A percentile compares a stretch with the other conserved stretches of the same genome.
phyloP scores from a whole-genome alignment of 345 rosid genomes.

The Camelina hispida region DNA sequence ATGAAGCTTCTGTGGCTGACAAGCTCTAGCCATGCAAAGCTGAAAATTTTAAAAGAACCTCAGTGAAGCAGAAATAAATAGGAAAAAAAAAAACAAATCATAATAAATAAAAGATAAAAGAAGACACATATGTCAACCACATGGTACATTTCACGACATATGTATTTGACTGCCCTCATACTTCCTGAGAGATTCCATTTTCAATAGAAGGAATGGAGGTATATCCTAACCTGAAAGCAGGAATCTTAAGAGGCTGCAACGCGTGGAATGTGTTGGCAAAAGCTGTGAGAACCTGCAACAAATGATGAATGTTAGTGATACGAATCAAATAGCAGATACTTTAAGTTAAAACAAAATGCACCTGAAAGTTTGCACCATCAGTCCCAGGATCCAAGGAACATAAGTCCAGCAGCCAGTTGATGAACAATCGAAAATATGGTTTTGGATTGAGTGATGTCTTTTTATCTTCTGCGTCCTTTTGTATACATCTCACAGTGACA shows the following conservation, averaged over 20 bases:
- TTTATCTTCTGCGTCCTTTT: conserved; percentile 87
- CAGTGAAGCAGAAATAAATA: conserved; percentile 12
- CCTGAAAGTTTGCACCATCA: conserved; percentile 85
- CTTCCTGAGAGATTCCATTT: conserved; percentile 5
- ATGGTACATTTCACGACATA: background rate
- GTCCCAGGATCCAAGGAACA: conserved; percentile 63
- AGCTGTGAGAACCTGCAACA: conserved; percentile 74
- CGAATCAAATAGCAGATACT: conserved; percentile 12
- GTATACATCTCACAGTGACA: conserved; percentile 75
- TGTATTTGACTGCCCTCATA: conserved; percentile 15
- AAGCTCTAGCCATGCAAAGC: conserved; percentile 98
- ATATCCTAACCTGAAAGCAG: conserved; percentile 80
- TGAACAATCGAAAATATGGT: conserved; percentile 91
- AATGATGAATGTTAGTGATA: conserved; percentile 34
- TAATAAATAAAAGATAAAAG: background rate
- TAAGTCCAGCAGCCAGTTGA: conserved; percentile 83
- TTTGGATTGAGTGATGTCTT: conserved; percentile 81
- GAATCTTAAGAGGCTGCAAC: conserved; percentile 90
- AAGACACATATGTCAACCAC: background rate
- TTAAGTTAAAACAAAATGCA: conserved; percentile 36
- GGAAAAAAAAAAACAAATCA: background rate
- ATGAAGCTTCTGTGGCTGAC: conserved; percentile 96
- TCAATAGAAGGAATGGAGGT: conserved; percentile 14
- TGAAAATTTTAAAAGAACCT: conserved; percentile 42
- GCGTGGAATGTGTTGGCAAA: conserved; percentile 90